Evolutionary conservation across 805 yeast species (phyloP), one percentile per base, ranked within the genome.

Genomic region (Hanseniaspora taiwanica): DNA sequence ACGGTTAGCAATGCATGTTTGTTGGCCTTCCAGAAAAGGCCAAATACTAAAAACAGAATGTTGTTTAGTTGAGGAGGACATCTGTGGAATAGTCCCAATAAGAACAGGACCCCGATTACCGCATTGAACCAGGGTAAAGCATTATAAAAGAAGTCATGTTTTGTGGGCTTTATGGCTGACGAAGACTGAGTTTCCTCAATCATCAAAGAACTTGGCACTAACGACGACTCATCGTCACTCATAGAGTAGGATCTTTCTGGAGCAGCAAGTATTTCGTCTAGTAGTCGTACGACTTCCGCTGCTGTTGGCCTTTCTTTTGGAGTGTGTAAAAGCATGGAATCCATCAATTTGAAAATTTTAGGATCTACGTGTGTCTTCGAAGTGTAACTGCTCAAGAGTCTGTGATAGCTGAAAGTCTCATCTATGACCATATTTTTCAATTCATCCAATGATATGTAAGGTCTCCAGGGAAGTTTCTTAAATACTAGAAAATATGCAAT

Each of bases 401-500:
- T 25, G 3, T 38, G 45, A 36, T 41, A 52, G 38, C 53, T 51
- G 18, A 63, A 52, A 1, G 40, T 38, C 37, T 64, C 63, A 4
- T 40, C 31, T 14, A 48, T 49, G 4, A 72, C 65, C 36, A 63
- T 64, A 1, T 40, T 35, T 36, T 58, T 60, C 39, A 72, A 53
- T 18, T 49, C 51, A 12, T 42, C 36, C 21, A 56, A 48, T 24
- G 52, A 49, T 37, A 44, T 37, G 23, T 46, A 44, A 2, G 60
- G 46, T 2, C 49, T 51, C 49, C 73, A 85, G 0, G 96, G 96
- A 32, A 85, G 61, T 27, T 57, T 60, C 0, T 84, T 81, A 54
- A 78, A 81, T 46, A 91, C 77, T 39, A 85, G 54, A 53, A 71
- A 83, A 53, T 81, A 76, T 40, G 83, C 57, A n/a, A 84, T 79